Evolutionary conservation across 2,329 filamentous ascomycete genomes (phyloP).

Genomic region (Aspergillus carbonarius): DNA sequence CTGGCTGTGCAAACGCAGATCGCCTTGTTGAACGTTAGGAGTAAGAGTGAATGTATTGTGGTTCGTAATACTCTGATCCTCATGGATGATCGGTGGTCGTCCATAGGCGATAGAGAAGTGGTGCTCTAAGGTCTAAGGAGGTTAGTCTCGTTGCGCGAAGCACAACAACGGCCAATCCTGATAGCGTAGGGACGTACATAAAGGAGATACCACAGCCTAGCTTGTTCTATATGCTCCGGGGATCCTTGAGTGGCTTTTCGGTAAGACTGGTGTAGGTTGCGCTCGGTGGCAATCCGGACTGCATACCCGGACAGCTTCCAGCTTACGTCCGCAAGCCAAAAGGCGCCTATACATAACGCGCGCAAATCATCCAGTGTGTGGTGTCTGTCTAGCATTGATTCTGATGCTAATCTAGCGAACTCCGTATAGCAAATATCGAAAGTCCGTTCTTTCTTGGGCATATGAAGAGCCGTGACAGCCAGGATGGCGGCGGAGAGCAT

Average conservation of each 20-base stretch:
- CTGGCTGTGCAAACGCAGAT: slow-evolving; percentile 42
- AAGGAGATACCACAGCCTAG: slow-evolving; percentile 42
- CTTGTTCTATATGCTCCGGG: slow-evolving; percentile 38
- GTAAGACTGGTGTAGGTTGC: slow-evolving; percentile 44
- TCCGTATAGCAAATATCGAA: slow-evolving; percentile 54
- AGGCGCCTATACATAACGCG: slow-evolving; percentile 55
- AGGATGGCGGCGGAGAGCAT: slow-evolving; percentile 45
- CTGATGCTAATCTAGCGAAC: slow-evolving; percentile 53
- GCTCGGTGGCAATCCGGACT: slow-evolving; percentile 45
- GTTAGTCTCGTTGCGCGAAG: slow-evolving; percentile 15
- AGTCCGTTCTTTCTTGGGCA: slow-evolving; percentile 46
- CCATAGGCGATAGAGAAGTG: slow-evolving; percentile 48
- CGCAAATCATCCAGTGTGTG: slow-evolving; percentile 53
- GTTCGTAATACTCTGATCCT: slow-evolving; percentile 39
- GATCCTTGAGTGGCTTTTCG: slow-evolving; percentile 41
- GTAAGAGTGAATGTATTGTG: slow-evolving; percentile 35
- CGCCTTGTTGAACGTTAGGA: slow-evolving; percentile 33
- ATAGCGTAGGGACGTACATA: slow-evolving; percentile 34
- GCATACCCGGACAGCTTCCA: slow-evolving; percentile 48
- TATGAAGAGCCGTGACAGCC: slow-evolving; percentile 52
- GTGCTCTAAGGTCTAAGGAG: slow-evolving; percentile 39
- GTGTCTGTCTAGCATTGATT: slow-evolving; percentile 53
- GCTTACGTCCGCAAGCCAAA: slow-evolving; percentile 57
- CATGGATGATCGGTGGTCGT: slow-evolving; percentile 45
- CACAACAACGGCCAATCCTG: not conserved